A percentile compares a stretch with the other conserved stretches of the same genome.
These are phyloP conservation scores for Pythium biforme DNA, from an alignment of 352 stramenopile species.

Conservation along the genomic window DNA sequence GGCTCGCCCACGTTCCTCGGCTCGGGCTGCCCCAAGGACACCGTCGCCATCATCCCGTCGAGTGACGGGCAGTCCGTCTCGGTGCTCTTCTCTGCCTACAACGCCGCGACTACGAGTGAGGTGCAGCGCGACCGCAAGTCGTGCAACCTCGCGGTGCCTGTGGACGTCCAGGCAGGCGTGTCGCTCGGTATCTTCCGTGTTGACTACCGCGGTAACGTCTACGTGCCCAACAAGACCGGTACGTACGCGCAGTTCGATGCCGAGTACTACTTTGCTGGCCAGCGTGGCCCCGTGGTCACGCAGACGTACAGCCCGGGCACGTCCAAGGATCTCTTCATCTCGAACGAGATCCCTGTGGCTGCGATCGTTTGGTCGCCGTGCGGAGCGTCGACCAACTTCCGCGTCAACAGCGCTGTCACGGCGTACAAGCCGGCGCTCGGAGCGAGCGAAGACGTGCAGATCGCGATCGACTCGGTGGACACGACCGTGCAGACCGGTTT, in stretches of 20 bases:
- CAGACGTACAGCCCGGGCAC: conserved; percentile 31
- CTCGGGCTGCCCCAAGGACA: conserved; percentile 31
- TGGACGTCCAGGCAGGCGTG: conserved; percentile 33
- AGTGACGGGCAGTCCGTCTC: conserved; percentile 33
- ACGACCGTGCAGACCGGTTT: conserved; percentile 42
- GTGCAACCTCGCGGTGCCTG: conserved; percentile 41
- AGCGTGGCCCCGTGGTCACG: conserved; percentile 29
- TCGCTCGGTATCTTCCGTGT: conserved; percentile 35
- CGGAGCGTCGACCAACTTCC: conserved; percentile 48
- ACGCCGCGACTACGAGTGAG: conserved; percentile 23
- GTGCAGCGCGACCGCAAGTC: conserved; percentile 34
- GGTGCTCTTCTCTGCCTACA: conserved; percentile 34
- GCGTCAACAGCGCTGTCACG: conserved; percentile 45
- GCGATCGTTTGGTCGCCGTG: conserved; percentile 51
- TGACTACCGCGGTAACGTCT: conserved; percentile 45
- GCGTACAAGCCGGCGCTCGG: conserved; percentile 29
- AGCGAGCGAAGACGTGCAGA: conserved; percentile 37
- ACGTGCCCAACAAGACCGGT: conserved; percentile 32
- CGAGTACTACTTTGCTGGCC: conserved; percentile 55
- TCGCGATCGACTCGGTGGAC: conserved; percentile 51
- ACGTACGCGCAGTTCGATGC: conserved; percentile 45
- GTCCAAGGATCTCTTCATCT: conserved; percentile 44
- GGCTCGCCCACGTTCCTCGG: conserved; percentile 30
- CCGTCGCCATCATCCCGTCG: conserved; percentile 25
- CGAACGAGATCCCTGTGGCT: conserved; percentile 34